Evolutionary conservation across 306 rosid species (phyloP).

Genomic region (Alnus glutinosa): DNA sequence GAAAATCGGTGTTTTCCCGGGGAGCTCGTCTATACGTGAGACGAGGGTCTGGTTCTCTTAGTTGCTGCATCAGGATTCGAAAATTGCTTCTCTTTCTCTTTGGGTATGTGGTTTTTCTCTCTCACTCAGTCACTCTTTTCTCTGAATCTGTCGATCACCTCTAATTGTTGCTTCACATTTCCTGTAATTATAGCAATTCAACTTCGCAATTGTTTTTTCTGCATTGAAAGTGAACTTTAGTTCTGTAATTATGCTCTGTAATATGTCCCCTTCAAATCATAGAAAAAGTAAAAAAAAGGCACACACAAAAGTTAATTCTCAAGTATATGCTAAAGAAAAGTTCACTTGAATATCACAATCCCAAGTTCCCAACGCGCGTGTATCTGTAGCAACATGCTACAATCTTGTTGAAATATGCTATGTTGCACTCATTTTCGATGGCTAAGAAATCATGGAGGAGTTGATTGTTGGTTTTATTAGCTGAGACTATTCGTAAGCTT

Average conservation of each 20-base stretch:
- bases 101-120: neutral
- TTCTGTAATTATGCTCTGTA: no score
- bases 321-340: neutral
- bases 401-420: neutral
- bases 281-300: neutral
- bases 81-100: neutral
- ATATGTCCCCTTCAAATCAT: neutral
- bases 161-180: no score
- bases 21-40: no score
- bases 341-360: neutral
- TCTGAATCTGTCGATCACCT: neutral
- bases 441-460: neutral
- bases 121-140: neutral
- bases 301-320: neutral
- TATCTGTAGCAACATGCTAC: neutral
- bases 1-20: neutral
- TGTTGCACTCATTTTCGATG: neutral
- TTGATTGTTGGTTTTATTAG: neutral
- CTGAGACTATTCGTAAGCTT: neutral
- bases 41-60: neutral
- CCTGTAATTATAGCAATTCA: neutral
- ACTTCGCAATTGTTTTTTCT: neutral
- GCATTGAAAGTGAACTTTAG: neutral
- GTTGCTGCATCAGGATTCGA: neutral
- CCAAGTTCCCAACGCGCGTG: neutral